Evolutionary conservation across 129 eudicot genomes (phyloP), one percentile per base, ranked within the genome.

Genomic region (Tanacetum coccineum): DNA sequence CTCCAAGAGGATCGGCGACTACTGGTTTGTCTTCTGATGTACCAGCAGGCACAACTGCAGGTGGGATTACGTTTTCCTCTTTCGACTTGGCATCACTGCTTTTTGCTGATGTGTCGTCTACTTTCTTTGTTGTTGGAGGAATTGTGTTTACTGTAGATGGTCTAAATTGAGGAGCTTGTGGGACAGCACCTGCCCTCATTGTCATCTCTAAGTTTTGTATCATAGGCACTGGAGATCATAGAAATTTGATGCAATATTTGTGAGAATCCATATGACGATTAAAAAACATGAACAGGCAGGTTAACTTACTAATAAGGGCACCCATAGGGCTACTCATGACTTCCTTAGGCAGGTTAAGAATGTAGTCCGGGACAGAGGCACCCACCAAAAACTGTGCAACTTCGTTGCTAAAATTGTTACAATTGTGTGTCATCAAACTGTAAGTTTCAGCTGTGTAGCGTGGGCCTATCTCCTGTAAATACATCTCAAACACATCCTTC

Each of bases 281-380:
- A 17, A 18, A 7, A 15, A 18, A 17, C 12, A 13, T 1, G 0
- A 11, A 39, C 2, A 18, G 6, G 18, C 2, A 17, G 53, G 22
- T 13, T 62, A 51, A 49, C 95, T 86, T 82, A 93, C 98, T 57
- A 17, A 93, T 82, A 30, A 93, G 79, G 25, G 86, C 81, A 64
- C 96, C 95, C 95, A 80, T 84, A 28, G 96, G 98, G 55, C 98
- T 93, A 70, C 78, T 79, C 92, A 82, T 74, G 65, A 93, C 96
- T 82, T 93, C 98, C 45, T 84, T 84, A 8, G 96, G 98, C 21
- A 93, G 95, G 74, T 86, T 85, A 68, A 86, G 63, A 58, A 93
- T 93, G 77, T 88, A 84, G 6, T 86, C 96, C 0, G 98, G 96
- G 63, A 93, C 81, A 18, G 82, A 50, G 62, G 71, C 72, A 47